Conservation (phyloP, 441 rosid species). For the Croton setiger region DNA sequence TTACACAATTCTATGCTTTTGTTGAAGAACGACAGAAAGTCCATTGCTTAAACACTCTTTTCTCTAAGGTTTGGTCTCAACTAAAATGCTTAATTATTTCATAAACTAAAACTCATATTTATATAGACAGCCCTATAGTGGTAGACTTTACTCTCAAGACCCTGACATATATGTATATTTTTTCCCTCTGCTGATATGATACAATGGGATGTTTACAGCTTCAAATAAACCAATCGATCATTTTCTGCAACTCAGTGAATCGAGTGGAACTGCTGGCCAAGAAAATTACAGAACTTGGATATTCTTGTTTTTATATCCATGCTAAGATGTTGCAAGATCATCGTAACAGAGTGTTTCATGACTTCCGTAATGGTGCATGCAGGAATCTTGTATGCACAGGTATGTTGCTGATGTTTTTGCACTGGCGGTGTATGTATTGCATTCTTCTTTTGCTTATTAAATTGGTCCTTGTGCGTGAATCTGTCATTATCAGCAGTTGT, state of each 20-base stretch:
- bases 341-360: conserved; percentile 97
- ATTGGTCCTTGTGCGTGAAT: neutral
- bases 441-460: neutral
- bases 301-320: conserved; percentile 96
- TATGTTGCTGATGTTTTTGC: conserved; percentile 29
- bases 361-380: conserved; percentile 99
- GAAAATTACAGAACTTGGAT: conserved; percentile 98
- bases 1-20: conserved; percentile 93
- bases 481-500: neutral
- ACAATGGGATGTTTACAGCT: conserved; percentile 47
- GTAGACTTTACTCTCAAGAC: no score
- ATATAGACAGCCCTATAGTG: no score
- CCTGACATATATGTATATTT: conserved; percentile 4
- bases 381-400: conserved; percentile 99
- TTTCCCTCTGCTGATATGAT: conserved; percentile 14
- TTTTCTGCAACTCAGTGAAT: conserved; percentile 97
- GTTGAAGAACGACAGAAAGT: conserved; percentile 99
- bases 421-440: neutral
- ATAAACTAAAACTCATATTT: no score
- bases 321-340: conserved; percentile 99
- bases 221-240: conserved; percentile 98
- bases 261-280: conserved; percentile 96
- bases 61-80: conserved; percentile 73
- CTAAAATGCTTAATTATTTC: conserved; percentile 10
- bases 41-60: conserved; percentile 93